phyloP scores from a whole-genome alignment of 1,284 basidiomycete species.

The Veloporphyrellus conicus region DNA sequence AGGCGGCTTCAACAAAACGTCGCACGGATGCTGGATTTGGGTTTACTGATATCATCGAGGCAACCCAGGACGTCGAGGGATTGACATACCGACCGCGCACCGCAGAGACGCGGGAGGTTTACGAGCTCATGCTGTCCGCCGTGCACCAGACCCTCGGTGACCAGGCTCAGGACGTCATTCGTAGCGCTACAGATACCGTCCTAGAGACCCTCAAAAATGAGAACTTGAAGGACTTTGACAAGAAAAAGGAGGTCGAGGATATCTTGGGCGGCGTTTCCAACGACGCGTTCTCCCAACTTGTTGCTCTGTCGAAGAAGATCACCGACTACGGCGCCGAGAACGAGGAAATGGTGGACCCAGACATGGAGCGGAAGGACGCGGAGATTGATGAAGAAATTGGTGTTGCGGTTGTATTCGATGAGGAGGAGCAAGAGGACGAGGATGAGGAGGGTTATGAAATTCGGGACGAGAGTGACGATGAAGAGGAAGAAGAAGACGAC shows the following conservation, averaged over 20 bases:
- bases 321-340: slow-evolving; percentile 94
- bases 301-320: slow-evolving; percentile 90
- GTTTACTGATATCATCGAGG: slow-evolving; percentile 86
- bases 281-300: slow-evolving; percentile 82
- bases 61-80: slow-evolving; percentile 90
- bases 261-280: slow-evolving; percentile 68
- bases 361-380: slow-evolving; percentile 71
- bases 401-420: slow-evolving; percentile 94
- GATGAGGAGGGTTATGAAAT: slow-evolving; percentile 84
- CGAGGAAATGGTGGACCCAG: slow-evolving; percentile 69
- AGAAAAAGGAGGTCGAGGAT: slow-evolving; percentile 91
- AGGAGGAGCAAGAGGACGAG: slow-evolving; percentile 88
- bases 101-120: slow-evolving; percentile 90
- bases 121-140: slow-evolving; percentile 85
- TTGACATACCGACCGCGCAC: slow-evolving; percentile 90
- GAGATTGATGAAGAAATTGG: slow-evolving; percentile 91
- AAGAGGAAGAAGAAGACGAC: slow-evolving; percentile 61
- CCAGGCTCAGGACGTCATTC: slow-evolving; percentile 92
- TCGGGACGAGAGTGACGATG: slow-evolving; percentile 73
- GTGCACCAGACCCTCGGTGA: slow-evolving; percentile 87
- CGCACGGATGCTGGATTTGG: slow-evolving; percentile 58
- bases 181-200: slow-evolving; percentile 89
- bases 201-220: slow-evolving; percentile 91
- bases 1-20: slow-evolving; percentile 51
- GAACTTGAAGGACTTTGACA: slow-evolving; percentile 92